Conservation (phyloP, 2,329 filamentous ascomycete species). For the Harringtonia aguacate region DNA sequence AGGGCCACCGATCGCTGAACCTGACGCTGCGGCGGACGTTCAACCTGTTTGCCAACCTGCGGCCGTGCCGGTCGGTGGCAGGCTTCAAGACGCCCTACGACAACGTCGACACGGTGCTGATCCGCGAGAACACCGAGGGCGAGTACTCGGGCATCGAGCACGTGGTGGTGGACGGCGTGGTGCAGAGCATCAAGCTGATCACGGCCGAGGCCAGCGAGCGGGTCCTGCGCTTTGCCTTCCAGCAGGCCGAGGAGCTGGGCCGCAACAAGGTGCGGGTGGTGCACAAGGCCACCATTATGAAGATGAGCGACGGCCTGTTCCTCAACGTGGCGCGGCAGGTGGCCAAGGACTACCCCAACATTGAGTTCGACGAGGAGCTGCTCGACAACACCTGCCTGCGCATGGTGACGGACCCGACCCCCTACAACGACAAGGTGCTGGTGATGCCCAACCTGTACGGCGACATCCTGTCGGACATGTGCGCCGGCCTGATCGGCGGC, state of each 20-base stretch:
- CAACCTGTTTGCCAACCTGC: constrained; percentile 99
- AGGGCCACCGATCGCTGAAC: constrained; percentile 98
- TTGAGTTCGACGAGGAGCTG: constrained; percentile 95
- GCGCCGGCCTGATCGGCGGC: constrained; percentile 94
- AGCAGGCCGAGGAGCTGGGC: constrained; percentile 88
- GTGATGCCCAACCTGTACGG: constrained; percentile 98
- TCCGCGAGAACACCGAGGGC: constrained; percentile 99
- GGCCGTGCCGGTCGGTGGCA: constrained; percentile 91
- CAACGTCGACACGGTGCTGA: constrained; percentile 90
- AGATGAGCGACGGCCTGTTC: constrained; percentile 99
- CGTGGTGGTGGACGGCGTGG: constrained; percentile 92
- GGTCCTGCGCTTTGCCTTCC: constrained; percentile 94
- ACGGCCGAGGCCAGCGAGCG: constrained; percentile 90
- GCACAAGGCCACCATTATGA: constrained; percentile 99
- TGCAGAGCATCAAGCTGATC: constrained; percentile 99
- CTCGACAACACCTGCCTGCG: constrained; percentile 99
- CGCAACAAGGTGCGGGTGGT: constrained; percentile 95
- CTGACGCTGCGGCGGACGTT: constrained; percentile 96
- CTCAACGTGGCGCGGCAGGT: constrained; percentile 76
- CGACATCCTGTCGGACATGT: constrained; percentile 99
- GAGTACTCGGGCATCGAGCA: constrained; percentile 99
- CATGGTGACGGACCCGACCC: constrained; percentile 91
- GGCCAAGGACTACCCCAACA: constrained; percentile 87
- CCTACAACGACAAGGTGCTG: constrained; percentile 98
- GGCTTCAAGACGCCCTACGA: constrained; percentile 99